Percentiles rank a stretch among this genome's conserved stretches.
Evolutionary conservation across 1,284 basidiomycete genomes (phyloP).

Genomic region (Salmacisia buchloeana): DNA sequence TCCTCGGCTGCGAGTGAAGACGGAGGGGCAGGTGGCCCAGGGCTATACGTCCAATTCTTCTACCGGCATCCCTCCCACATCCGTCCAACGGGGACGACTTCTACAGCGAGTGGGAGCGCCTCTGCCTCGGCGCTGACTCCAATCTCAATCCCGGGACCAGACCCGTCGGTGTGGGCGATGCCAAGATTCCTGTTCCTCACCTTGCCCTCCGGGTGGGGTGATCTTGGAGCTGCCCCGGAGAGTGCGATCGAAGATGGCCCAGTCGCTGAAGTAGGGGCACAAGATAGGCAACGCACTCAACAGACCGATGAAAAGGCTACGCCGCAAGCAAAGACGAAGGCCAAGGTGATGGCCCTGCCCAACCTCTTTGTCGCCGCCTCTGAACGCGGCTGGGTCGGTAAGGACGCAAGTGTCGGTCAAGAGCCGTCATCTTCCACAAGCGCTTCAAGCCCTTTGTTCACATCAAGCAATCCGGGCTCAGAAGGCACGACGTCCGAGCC

Average conservation of each 20-base stretch:
- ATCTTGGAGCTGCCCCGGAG: neutral
- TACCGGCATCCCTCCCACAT: constrained; percentile 14
- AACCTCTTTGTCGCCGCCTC: constrained; percentile 32
- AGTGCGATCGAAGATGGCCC: too few species aligned
- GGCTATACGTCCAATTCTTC: constrained; percentile 26
- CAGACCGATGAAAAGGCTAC: neutral
- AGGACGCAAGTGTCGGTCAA: neutral
- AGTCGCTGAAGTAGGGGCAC: too few species aligned
- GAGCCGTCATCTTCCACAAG: too few species aligned
- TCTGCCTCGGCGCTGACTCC: constrained; percentile 1
- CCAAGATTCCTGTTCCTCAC: constrained; percentile 32
- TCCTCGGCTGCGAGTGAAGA: too few species aligned
- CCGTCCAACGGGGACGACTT: neutral
- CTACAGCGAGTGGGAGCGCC: neutral
- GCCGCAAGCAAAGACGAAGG: constrained; percentile 7
- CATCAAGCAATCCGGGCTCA: too few species aligned
- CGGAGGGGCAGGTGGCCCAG: constrained; percentile 21
- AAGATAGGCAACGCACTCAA: neutral
- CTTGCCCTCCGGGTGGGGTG: constrained; percentile 11
- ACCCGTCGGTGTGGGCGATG: constrained; percentile 28
- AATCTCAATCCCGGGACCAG: constrained; percentile 30
- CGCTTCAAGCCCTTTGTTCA: too few species aligned
- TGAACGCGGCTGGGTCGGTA: constrained; percentile 29
- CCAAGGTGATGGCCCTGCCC: constrained; percentile 31
- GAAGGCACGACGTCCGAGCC: too few species aligned